Evolutionary conservation across 305 asterid species (phyloP), one percentile per base, ranked within the genome.

Genomic region (Nicotiana rustica): DNA sequence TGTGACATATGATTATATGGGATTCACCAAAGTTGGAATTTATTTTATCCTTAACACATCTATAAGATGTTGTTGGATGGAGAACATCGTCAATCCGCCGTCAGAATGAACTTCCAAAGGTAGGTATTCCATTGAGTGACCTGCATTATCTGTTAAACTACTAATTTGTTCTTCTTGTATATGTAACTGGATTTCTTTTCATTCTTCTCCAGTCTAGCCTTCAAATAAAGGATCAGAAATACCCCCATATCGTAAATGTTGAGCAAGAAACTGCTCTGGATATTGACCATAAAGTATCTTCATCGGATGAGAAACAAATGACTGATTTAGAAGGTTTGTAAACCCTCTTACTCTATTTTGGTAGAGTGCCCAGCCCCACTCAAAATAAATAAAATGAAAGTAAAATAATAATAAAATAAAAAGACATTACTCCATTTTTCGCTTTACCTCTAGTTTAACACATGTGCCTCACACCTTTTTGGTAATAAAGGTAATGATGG

Each of bases 21-120:
- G 15, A 71, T 59, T 52, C 18, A 57, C 78, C 55, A 67, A 29
- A 49, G 15, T 21, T 64, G 19, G 36, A 17, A 60, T 73, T 18
- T 4, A 35, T 18, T 14, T 57, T 59, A 21, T 73, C 64, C 18
- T 73, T 82, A 19, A 71, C 79, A 75, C 36, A 67, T 82, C 85
- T 67, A 78, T 85, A 83, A 94, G 98, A 92, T 78, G 87, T 95
- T 87, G 98, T 95, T 88, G 98, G 98, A 83, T 95, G 98, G 98
- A 90, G 97, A 88, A 95, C 98, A 60, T 95, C 98, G 56, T 95
- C 98, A 78, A 95, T 95, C 75, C 94, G 97, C 69, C 97, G 96
- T 67, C 94, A 83, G 79, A 81, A 89, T 78, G 98, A 95, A 85
- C 96, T 95, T 76, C 98, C 97, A 80, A 86, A 88, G 95, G 97